Evolutionary conservation across 176 grass and related monocot genomes (phyloP), one percentile per base, ranked within the genome.

Genomic region (Musa beccarii): DNA sequence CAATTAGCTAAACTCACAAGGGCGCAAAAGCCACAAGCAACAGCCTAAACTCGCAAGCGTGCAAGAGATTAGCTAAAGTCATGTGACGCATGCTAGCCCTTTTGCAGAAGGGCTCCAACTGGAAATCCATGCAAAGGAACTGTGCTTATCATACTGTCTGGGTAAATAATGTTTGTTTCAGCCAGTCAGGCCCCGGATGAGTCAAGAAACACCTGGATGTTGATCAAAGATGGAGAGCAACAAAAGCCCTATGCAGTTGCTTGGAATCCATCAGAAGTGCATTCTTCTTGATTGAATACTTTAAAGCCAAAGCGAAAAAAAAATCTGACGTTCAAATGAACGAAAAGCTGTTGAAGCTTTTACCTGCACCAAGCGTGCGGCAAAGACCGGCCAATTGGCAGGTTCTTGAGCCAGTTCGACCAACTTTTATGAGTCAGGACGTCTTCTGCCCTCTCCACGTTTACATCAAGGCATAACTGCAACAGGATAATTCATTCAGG

Each of bases 391-490:
- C 71, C 89, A 85, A 79, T 85, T 89, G 79, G 81, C 78, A 59
- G 86, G 92, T 79, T 89, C 82, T 63, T 67, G 82, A 49, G 92
- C 92, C 69, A 89, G 80, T 17, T 96, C 86, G 49, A 96, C 82
- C 82, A 96, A 87, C 82, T 73, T 84, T 89, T 89, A 88, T 96
- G 92, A 66, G 86, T 83, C 74, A 96, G 79, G 57, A 96, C 84
- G 80, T 96, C 92, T 28, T 96, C 92, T 68, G 77, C 89, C 63
- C 84, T 84, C 73, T 92, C 92, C 1, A 92, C 85, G 22, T 92
- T 96, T 62, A 96, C 92, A 86, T 96, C 81, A 92, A 78, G 0
- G 89, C 89, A 73, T 96, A 96, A 17, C 92, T 96, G 82, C 64
- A 53, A 67, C 52, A 74, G 68, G 43, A 49, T 81, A 21, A 24